Evolutionary conservation across 2,329 filamentous ascomycete species (phyloP), one percentile per base, ranked within the genome.

Genomic region (Talaromyces albobiverticillius): DNA sequence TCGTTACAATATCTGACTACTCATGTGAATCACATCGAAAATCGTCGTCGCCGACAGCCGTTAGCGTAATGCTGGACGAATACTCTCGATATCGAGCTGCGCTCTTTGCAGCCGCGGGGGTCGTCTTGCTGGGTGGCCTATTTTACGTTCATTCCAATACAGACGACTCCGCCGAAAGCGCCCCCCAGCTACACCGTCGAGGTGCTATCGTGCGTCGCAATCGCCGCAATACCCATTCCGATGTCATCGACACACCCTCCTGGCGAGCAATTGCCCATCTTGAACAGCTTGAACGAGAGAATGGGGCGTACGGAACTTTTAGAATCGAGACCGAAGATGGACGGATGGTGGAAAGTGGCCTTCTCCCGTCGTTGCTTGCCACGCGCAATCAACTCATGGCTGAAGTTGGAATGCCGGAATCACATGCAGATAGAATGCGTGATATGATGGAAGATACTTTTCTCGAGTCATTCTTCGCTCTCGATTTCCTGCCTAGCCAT

Each of bases 371-470:
- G 13, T 64, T 74, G 31, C 65, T 75, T 9, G 69, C 68, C 29
- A 73, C 71, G 9, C 65, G 68, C 34, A 70, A 74, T 46, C 71
- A 73, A 57, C 62, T 75, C 55, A 73, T 74, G 67, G 67, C 71
- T 55, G 65, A 71, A 54, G 67, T 74, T 13, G 71, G 69, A 10
- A 66, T 74, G 14, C 64, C 66, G 1, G 58, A 61, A 41, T 70
- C 67, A 26, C 68, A 73, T 57, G 72, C 72, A 18, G 67, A 70
- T 54, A 64, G 70, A 52, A 73, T 74, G 67, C 70, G 70, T 51
- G 67, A 70, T 54, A 71, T 73, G 67, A 73, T 75, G 68, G 73
- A 76, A 54, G 70, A 74, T 48, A 70, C 70, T 1, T 75, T 76
- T 54, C 54, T 76, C 34, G 72, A 74, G 53, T 71, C 71, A 2